Evolutionary conservation across 352 stramenopile genomes (phyloP).

Genomic region (Thalassiosira pacifica): DNA sequence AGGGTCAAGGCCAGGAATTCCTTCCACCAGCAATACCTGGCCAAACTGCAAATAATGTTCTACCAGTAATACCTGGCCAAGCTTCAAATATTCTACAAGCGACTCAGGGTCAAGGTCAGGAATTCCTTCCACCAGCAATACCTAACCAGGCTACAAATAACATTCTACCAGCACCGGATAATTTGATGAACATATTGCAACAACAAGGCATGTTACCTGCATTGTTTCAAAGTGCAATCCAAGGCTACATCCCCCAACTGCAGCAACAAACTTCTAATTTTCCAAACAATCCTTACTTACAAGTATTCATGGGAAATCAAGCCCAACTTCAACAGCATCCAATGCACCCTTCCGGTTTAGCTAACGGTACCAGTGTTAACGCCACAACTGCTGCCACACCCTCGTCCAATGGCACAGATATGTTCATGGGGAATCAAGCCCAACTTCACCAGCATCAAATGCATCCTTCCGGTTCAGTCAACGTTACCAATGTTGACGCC

Average conservation of each 20-base stretch:
- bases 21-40: background rate
- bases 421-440: background rate
- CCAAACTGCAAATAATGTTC: too few species aligned
- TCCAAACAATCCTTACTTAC: background rate
- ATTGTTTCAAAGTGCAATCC: constrained; percentile 5
- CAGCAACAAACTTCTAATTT: background rate
- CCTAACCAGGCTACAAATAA: too few species aligned
- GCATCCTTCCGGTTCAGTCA: too few species aligned
- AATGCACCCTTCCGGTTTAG: too few species aligned
- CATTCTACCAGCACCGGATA: background rate
- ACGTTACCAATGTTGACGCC: background rate
- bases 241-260: constrained; percentile 15
- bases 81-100: too few species aligned
- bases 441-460: background rate
- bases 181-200: constrained; percentile 3
- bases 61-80: too few species aligned
- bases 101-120: constrained; percentile 1
- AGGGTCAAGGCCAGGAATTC: too few species aligned
- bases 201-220: background rate
- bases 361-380: too few species aligned
- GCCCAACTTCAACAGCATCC: too few species aligned
- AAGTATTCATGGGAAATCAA: constrained; percentile 15
- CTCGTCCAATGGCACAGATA: too few species aligned
- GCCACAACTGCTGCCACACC: constrained; percentile 1
- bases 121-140: background rate